Evolutionary conservation across 169 alveolate genomes (phyloP).

Genomic region (Eimeria acervulina): DNA sequence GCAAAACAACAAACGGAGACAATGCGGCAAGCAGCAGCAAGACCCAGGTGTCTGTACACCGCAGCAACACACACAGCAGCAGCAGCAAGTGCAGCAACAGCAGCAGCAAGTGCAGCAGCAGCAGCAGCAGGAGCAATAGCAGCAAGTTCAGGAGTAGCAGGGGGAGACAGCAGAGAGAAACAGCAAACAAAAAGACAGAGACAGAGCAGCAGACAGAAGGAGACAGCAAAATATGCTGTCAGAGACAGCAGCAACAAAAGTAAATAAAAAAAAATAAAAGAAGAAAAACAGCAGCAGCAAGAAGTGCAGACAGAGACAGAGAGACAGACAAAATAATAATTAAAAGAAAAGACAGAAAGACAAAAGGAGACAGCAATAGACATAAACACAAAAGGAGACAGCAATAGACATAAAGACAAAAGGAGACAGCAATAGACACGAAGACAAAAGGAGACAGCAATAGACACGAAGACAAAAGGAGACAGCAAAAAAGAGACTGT

Average conservation of each 20-base stretch:
- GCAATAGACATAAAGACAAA: neutral
- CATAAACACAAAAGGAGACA: neutral
- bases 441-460: too few species aligned
- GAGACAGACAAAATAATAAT: neutral
- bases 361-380: neutral
- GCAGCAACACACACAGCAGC: constrained; percentile 24
- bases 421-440: neutral
- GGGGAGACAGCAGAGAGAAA: too few species aligned
- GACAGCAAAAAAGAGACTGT: neutral
- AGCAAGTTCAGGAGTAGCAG: neutral
- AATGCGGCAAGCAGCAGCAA: neutral
- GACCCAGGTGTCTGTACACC: constrained; percentile 29
- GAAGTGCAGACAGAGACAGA: neutral
- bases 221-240: too few species aligned
- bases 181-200: too few species aligned
- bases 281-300: constrained; percentile 38
- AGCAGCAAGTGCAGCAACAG: constrained; percentile 36
- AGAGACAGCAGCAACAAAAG: neutral
- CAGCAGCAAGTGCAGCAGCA: constrained; percentile 9
- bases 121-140: constrained; percentile 7
- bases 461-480: too few species aligned
- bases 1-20: constrained; percentile 23
- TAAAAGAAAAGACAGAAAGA: neutral
- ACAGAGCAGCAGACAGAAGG: too few species aligned
- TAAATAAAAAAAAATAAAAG: too few species aligned